Evolutionary conservation across 2,329 filamentous ascomycete species (phyloP).

Genomic region (Microsporum audouinii): DNA sequence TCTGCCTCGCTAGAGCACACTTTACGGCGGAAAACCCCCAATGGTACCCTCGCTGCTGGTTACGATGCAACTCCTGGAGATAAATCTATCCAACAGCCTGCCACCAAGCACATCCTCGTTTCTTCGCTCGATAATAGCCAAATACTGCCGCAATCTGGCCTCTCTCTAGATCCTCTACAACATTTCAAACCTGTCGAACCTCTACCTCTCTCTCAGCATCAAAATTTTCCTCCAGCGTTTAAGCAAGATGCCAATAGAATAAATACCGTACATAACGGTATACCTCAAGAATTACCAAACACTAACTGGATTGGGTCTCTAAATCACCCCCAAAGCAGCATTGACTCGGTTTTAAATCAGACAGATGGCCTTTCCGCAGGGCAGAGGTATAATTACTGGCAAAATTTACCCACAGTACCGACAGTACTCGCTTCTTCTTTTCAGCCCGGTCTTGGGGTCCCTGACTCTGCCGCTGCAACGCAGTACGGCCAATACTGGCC

Average conservation of each 20-base stretch:
- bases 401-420: slow-evolving; percentile 42
- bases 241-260: slow-evolving; percentile 24
- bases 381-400: slow-evolving; percentile 29
- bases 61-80: slow-evolving; percentile 77
- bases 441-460: slow-evolving; percentile 43
- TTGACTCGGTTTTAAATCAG: slow-evolving; percentile 53
- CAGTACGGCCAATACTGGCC: slow-evolving; percentile 54
- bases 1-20: slow-evolving; percentile 52
- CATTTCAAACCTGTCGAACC: slow-evolving; percentile 21
- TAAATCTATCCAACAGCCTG: slow-evolving; percentile 60
- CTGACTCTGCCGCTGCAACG: slow-evolving; percentile 46
- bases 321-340: slow-evolving; percentile 40
- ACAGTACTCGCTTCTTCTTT: slow-evolving; percentile 47
- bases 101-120: slow-evolving; percentile 72
- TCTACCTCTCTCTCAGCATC: slow-evolving; percentile 20
- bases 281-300: slow-evolving; percentile 23
- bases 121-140: slow-evolving; percentile 42
- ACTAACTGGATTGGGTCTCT: slow-evolving; percentile 34
- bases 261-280: slow-evolving; percentile 15
- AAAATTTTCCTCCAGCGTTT: slow-evolving; percentile 32
- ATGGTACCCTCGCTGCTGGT: slow-evolving; percentile 80
- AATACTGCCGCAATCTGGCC: slow-evolving; percentile 23
- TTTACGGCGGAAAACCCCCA: slow-evolving; percentile 82
- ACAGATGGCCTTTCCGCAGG: slow-evolving; percentile 35
- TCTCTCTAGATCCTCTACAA: slow-evolving; percentile 26